Evolutionary conservation across 1,139 yeast species (phyloP).

Genomic region (Kodamaea plutei): DNA sequence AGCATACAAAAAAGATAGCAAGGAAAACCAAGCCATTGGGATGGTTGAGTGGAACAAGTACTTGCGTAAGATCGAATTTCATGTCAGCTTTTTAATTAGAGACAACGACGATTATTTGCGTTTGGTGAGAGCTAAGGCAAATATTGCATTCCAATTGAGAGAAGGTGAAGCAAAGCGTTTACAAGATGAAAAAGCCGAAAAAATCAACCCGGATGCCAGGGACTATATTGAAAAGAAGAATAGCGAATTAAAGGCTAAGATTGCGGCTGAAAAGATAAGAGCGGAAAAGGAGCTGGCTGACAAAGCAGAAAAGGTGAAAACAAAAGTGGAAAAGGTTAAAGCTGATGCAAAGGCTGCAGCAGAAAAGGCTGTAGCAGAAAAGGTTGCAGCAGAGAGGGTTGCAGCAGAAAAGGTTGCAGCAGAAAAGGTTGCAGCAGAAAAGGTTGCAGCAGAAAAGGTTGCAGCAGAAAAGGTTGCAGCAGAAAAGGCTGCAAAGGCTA

Average conservation of each 20-base stretch:
- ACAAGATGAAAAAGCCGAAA: no score
- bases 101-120: conserved; percentile 73
- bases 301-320: conserved; percentile 1
- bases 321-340: neutral
- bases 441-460: no score
- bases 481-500: no score
- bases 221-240: conserved; percentile 1
- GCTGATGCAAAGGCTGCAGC: conserved; percentile 1
- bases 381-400: no score
- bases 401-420: no score
- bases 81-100: conserved; percentile 54
- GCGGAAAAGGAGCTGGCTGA: conserved; percentile 1
- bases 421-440: no score
- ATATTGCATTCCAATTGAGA: conserved; percentile 71
- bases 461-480: no score
- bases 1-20: conserved; percentile 26
- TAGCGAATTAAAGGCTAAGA: neutral
- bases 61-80: conserved; percentile 54
- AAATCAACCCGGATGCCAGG: conserved; percentile 11
- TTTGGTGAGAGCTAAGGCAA: conserved; percentile 76
- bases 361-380: conserved; percentile 1
- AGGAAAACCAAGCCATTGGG: conserved; percentile 23
- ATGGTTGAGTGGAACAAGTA: conserved; percentile 49
- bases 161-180: conserved; percentile 39
- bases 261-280: neutral